phyloP scores from a whole-genome alignment of 441 rosid species.

The Populus hybrid region DNA sequence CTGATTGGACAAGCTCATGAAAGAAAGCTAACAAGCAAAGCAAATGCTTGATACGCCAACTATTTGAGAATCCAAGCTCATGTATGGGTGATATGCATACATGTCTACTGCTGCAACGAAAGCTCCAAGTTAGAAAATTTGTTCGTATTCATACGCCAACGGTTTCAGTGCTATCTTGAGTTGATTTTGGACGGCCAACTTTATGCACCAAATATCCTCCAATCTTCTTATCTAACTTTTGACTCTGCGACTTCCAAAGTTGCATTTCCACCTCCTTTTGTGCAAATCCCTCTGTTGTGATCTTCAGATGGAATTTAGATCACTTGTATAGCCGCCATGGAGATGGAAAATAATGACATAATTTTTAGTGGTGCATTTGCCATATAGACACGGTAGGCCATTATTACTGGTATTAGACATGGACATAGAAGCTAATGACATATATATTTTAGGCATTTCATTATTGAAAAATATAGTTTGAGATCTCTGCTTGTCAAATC shows the following conservation, averaged over 20 bases:
- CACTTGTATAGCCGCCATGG: background rate
- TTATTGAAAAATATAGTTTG: background rate
- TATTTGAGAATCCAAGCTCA: background rate
- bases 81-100: background rate
- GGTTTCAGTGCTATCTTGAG: background rate
- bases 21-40: background rate
- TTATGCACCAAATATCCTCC: background rate
- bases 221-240: background rate
- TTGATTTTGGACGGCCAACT: background rate
- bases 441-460: background rate
- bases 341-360: background rate
- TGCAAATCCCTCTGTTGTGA: background rate
- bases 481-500: background rate
- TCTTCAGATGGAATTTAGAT: constrained; percentile 7
- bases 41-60: background rate
- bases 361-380: background rate
- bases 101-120: background rate
- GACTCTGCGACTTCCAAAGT: background rate
- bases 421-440: background rate
- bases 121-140: background rate
- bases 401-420: background rate
- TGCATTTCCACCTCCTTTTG: background rate
- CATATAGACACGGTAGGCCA: background rate
- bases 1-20: background rate
- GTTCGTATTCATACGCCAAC: background rate